Conservation (phyloP, 345 rosid genomes). For the Tarenaya hassleriana region DNA sequence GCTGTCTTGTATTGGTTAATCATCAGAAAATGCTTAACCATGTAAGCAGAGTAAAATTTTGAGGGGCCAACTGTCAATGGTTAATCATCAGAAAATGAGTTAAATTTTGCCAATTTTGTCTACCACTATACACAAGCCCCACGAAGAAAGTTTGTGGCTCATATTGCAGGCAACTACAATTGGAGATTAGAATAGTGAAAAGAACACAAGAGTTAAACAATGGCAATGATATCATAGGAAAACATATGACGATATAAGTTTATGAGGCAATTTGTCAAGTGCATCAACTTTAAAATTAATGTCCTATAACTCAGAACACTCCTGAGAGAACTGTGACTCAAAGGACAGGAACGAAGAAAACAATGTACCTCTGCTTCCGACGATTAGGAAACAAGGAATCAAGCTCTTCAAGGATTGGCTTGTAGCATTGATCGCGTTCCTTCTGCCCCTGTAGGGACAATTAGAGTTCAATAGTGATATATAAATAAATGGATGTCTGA, state of each 20-base stretch:
- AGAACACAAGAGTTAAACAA: not conserved
- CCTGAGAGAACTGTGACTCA: conserved; percentile 13
- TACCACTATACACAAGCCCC: too few species aligned
- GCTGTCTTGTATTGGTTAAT: not conserved
- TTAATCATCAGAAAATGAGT: too few species aligned
- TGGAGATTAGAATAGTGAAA: conserved; percentile 6
- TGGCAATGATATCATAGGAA: too few species aligned
- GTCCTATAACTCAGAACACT: too few species aligned
- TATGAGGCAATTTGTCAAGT: not conserved
- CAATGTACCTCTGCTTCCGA: conserved; percentile 43
- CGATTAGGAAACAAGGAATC: conserved; percentile 76
- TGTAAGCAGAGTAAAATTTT: too few species aligned
- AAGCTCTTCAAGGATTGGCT: conserved; percentile 89
- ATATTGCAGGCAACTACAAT: conserved; percentile 7
- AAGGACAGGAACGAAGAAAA: conserved; percentile 5
- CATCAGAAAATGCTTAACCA: not conserved
- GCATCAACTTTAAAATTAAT: conserved; percentile 5
- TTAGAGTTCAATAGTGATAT: not conserved
- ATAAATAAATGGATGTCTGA: not conserved
- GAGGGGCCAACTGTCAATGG: too few species aligned
- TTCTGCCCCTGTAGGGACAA: conserved; percentile 53
- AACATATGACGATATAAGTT: too few species aligned
- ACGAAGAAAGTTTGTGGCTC: too few species aligned
- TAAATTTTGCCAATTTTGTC: too few species aligned
- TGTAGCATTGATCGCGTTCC: conserved; percentile 89